These are phyloP conservation scores for Alternaria metachromatica DNA, from an alignment of 2,329 filamentous ascomycete species.

Conservation along the genomic window DNA sequence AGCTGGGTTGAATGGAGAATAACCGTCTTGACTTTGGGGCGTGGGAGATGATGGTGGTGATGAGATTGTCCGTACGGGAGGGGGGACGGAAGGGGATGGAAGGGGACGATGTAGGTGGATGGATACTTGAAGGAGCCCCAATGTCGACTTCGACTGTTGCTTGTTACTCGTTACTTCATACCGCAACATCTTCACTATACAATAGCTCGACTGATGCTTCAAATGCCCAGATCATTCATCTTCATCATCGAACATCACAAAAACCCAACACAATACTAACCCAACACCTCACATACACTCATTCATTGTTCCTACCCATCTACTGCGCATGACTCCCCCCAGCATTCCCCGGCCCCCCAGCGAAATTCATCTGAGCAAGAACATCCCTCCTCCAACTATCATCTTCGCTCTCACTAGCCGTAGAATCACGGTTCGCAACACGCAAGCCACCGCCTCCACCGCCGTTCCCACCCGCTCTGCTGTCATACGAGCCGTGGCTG, in stretches of 20 bases:
- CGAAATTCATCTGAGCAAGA: constrained; percentile 24
- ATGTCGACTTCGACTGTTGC: not conserved
- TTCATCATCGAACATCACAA: not conserved
- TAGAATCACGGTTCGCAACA: constrained; percentile 50
- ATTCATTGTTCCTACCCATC: not conserved
- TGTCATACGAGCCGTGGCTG: constrained; percentile 10
- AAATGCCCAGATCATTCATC: not conserved
- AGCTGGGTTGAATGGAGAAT: not conserved
- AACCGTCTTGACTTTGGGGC: not conserved
- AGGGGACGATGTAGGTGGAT: not conserved
- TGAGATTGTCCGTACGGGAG: too few relatives aligned
- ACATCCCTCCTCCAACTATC: constrained; percentile 21
- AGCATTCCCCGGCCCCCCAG: not conserved
- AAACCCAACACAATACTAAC: not conserved
- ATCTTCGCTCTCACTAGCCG: constrained; percentile 25
- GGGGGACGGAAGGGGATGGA: not conserved
- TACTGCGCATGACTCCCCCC: constrained; percentile 3
- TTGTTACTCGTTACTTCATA: fast-evolving
- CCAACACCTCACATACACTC: not conserved
- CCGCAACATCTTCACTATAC: fast-evolving
- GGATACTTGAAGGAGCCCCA: not conserved
- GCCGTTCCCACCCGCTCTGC: constrained; percentile 4
- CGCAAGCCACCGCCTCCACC: constrained; percentile 46
- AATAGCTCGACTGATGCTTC: not conserved
- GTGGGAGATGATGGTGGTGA: not conserved